phyloP scores from a whole-genome alignment of 805 yeast species.

The Saturnispora galanensis region DNA sequence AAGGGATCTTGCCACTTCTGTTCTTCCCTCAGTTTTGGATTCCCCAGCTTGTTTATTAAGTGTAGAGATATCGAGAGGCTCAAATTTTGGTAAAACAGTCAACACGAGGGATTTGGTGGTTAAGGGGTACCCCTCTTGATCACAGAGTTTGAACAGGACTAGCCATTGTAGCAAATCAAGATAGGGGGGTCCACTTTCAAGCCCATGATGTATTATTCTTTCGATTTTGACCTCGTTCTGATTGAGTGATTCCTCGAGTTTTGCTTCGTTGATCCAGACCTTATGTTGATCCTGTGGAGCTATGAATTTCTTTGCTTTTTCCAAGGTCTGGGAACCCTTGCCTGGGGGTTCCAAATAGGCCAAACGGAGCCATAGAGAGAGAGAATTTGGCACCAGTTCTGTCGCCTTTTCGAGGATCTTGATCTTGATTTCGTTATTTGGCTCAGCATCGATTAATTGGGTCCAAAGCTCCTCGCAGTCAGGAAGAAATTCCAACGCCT shows the following conservation, averaged over 20 bases:
- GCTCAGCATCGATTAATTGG: conserved; percentile 50
- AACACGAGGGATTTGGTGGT: conserved; percentile 48
- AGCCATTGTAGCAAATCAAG: conserved; percentile 36
- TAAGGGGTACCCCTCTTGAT: conserved; percentile 29
- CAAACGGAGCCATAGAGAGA: conserved; percentile 56
- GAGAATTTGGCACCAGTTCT: conserved; percentile 54
- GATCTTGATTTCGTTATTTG: conserved; percentile 35
- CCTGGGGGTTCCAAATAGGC: conserved; percentile 35
- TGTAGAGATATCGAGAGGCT: not conserved
- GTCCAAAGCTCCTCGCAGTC: conserved; percentile 57
- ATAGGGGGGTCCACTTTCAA: conserved; percentile 20
- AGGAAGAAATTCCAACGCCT: conserved; percentile 63
- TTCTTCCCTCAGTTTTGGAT: conserved; percentile 14
- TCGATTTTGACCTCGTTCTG: conserved; percentile 36
- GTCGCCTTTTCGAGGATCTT: conserved; percentile 56
- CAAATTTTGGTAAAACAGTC: conserved; percentile 12
- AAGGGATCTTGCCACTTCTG: conserved; percentile 37
- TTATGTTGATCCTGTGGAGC: conserved; percentile 31
- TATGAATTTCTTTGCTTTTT: conserved; percentile 48
- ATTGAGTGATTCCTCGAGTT: conserved; percentile 49
- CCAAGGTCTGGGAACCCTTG: conserved; percentile 46
- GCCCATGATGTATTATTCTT: conserved; percentile 40
- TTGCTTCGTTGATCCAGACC: conserved; percentile 64
- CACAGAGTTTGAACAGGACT: conserved; percentile 43
- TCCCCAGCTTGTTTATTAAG: conserved; percentile 27